Percentiles rank a stretch among this genome's conserved stretches.
Evolutionary conservation across 495 filamentous ascomycete genomes (phyloP).

Genomic region (Penicillium desertorum): DNA sequence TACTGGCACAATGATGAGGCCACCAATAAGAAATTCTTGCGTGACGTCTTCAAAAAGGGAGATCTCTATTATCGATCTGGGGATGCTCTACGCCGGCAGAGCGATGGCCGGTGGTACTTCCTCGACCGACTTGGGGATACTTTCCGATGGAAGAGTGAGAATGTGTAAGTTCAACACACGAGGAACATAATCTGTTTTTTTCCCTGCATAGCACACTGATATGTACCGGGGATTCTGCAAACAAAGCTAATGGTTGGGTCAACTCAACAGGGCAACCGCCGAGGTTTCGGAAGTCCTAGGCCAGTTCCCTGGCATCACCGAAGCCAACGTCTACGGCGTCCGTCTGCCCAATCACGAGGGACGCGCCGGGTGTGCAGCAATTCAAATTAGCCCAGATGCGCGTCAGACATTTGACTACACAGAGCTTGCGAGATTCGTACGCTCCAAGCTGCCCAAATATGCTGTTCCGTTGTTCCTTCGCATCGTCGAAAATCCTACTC

Average conservation of each 20-base stretch:
- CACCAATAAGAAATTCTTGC: slow-evolving; percentile 65
- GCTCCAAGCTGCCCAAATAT: slow-evolving; percentile 64
- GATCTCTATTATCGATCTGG: slow-evolving; percentile 76
- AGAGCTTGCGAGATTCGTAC: slow-evolving; percentile 52
- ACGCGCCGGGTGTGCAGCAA: slow-evolving; percentile 66
- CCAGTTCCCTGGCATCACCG: slow-evolving; percentile 61
- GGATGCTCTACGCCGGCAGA: slow-evolving; percentile 63
- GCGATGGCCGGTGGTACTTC: slow-evolving; percentile 77
- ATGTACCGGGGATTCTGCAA: not conserved
- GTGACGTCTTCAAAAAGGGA: slow-evolving; percentile 70
- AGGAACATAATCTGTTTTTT: too few relatives aligned
- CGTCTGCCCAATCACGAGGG: slow-evolving; percentile 68
- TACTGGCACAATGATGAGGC: slow-evolving; percentile 69
- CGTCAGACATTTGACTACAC: slow-evolving; percentile 52
- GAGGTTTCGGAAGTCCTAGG: slow-evolving; percentile 72
- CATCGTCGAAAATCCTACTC: slow-evolving; percentile 55
- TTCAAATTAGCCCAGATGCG: slow-evolving; percentile 42
- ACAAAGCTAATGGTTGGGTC: not conserved
- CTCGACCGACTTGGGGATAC: slow-evolving; percentile 76
- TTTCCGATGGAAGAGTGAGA: slow-evolving; percentile 82
- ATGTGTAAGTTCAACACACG: slow-evolving; percentile 65
- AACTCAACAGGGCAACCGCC: slow-evolving; percentile 52
- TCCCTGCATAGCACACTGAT: too few relatives aligned
- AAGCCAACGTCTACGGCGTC: slow-evolving; percentile 82
- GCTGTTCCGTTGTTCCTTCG: slow-evolving; percentile 76